Conservation (phyloP, 257 asterid genomes). For the Ophiorrhiza pumila region DNA sequence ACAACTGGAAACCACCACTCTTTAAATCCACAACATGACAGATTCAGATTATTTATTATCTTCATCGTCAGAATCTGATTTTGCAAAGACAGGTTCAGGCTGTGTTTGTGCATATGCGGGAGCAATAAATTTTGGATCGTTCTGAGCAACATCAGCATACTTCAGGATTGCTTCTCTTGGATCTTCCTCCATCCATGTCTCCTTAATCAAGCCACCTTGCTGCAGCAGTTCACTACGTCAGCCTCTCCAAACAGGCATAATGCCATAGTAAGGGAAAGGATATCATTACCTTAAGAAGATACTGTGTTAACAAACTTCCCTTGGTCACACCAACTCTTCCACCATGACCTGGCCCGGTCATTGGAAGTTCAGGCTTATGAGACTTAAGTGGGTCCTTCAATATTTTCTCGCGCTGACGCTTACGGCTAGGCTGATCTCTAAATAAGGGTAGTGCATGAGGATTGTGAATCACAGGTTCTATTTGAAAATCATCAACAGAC, state of each 20-base stretch:
- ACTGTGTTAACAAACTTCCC: conserved; percentile 92
- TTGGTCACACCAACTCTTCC: conserved; percentile 91
- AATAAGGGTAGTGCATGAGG: conserved; percentile 95
- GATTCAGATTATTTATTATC: conserved; percentile 48
- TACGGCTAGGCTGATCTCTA: conserved; percentile 96
- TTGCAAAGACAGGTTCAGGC: conserved; percentile 71
- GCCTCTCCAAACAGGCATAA: conserved; percentile 1
- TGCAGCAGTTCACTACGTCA: conserved; percentile 32
- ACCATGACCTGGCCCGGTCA: conserved; percentile 93
- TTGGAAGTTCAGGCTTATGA: conserved; percentile 93
- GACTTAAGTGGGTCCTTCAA: conserved; percentile 92
- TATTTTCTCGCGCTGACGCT: conserved; percentile 88
- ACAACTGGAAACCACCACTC: neutral
- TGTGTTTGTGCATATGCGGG: conserved; percentile 91
- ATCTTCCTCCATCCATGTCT: conserved; percentile 97
- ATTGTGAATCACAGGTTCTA: conserved; percentile 91
- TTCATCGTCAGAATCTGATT: conserved; percentile 86
- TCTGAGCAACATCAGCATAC: conserved; percentile 80
- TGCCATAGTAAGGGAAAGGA: neutral
- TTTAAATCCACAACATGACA: neutral
- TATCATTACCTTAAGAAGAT: conserved; percentile 76
- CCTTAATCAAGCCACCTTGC: conserved; percentile 96
- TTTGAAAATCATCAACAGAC: conserved; percentile 80
- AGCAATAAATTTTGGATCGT: conserved; percentile 86
- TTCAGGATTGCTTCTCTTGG: conserved; percentile 96